These are phyloP conservation scores for Aegilops tauschii DNA, from an alignment of 176 grass and related monocot species.

Conservation along the genomic window DNA sequence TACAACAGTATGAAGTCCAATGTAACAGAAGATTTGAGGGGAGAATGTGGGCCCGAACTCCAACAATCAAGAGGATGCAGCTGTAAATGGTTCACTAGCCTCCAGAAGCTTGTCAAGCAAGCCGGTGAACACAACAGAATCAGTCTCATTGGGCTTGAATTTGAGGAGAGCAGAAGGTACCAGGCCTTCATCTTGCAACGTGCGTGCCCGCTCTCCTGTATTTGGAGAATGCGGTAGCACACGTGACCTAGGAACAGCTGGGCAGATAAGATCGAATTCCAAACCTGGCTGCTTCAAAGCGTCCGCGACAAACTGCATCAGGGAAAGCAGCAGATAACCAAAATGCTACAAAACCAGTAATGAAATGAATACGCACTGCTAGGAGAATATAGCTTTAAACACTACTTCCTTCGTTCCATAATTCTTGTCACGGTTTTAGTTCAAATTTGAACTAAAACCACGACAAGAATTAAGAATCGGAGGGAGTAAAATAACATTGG, in stretches of 20 bases:
- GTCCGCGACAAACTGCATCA: constrained; percentile 62
- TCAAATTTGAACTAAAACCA: too few species aligned
- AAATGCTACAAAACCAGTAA: not conserved
- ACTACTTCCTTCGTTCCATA: not conserved
- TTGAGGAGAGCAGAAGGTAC: constrained; percentile 76
- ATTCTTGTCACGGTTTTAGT: too few species aligned
- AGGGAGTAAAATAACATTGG: not conserved
- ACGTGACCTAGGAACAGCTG: constrained; percentile 51
- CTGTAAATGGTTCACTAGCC: constrained; percentile 57
- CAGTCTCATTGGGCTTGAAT: constrained; percentile 74
- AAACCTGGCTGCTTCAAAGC: constrained; percentile 75
- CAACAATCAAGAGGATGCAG: constrained; percentile 14
- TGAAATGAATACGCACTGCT: not conserved
- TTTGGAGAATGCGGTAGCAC: constrained; percentile 49
- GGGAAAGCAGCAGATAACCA: constrained; percentile 7
- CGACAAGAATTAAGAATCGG: too few species aligned
- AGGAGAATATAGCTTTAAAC: not conserved
- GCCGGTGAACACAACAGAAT: constrained; percentile 63
- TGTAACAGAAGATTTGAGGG: not conserved
- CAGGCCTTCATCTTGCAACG: constrained; percentile 69
- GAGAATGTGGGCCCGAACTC: not conserved
- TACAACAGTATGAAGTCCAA: not conserved
- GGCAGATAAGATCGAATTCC: constrained; percentile 75
- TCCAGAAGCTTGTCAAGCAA: constrained; percentile 63
- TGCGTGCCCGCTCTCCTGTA: constrained; percentile 47